Evolutionary conservation across 140 eudicot genomes (phyloP).

Genomic region (Ambrosia hybrid): DNA sequence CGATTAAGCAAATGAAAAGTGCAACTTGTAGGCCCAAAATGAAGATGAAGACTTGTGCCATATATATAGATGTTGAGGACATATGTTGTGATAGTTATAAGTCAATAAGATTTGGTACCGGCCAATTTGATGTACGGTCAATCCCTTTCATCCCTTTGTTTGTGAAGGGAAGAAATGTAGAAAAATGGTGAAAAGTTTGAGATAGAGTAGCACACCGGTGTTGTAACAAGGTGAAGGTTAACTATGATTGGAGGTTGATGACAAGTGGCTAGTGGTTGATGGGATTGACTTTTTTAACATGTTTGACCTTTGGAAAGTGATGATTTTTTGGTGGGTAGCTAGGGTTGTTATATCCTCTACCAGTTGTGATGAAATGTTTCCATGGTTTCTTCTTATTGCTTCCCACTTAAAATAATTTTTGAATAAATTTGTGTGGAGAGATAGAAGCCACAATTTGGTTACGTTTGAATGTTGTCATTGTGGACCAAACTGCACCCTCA

Average conservation of each 20-base stretch:
- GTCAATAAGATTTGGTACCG: conserved; percentile 47
- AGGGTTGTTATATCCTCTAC: conserved; percentile 44
- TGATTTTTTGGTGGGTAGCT: conserved; percentile 30
- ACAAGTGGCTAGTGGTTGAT: conserved; percentile 29
- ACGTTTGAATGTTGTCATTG: conserved; percentile 33
- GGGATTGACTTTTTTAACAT: conserved; percentile 29
- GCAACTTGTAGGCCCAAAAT: conserved; percentile 34
- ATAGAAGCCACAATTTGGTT: conserved; percentile 17
- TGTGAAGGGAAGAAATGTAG: conserved; percentile 27
- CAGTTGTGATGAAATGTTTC: conserved; percentile 39
- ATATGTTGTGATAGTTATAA: conserved; percentile 21
- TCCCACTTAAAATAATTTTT: conserved; percentile 22
- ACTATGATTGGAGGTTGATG: conserved; percentile 11
- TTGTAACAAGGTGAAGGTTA: conserved; percentile 23
- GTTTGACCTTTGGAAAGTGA: conserved; percentile 26
- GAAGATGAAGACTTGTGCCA: conserved; percentile 28
- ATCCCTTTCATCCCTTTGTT: conserved; percentile 25
- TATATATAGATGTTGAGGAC: conserved; percentile 35
- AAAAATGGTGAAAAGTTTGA: conserved; percentile 13
- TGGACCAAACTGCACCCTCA: conserved; percentile 25
- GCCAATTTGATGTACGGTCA: conserved; percentile 32
- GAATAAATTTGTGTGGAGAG: conserved; percentile 17
- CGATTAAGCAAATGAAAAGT: conserved; percentile 23
- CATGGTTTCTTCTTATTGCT: conserved; percentile 30
- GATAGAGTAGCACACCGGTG: conserved; percentile 12